Evolutionary conservation across 805 yeast genomes (phyloP), one percentile per base, ranked within the genome.

Genomic region (Wickerhamiella bombiphila): DNA sequence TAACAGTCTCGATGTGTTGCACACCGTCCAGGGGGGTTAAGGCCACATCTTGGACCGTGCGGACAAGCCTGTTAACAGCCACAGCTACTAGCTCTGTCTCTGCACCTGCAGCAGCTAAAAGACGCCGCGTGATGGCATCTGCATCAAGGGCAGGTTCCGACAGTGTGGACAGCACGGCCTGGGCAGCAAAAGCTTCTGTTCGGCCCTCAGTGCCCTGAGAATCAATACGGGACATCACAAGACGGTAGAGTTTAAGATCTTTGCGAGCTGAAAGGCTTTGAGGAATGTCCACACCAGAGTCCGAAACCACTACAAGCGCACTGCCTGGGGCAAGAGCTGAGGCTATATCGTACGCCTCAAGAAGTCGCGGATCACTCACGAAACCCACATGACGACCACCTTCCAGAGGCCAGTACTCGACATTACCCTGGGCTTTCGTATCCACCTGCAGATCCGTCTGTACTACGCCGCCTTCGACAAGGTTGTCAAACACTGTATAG

Each of bases 31-130:
- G n/a, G n/a, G n/a, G n/a, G n/a, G n/a, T n/a, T n/a, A n/a, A n/a
- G n/a, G n/a, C n/a, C n/a, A n/a, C n/a, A n/a, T n/a, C n/a, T n/a
- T n/a, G n/a, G n/a, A n/a, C n/a, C n/a, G n/a, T n/a, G n/a, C 40
- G 36, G 21, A 48, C 43, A n/a, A 64, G 55, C 47, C 60, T 62
- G 49, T 65, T 61, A 2, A 46, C 63, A 38, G 54, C 70, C 3
- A 74, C 72, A 35, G 73, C 74, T 39, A 81, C 69, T 46, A 83
- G 67, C 61, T 85, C 94, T 42, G 82, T 80, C 45, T 76, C 83
- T 36, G 78, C 69, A 36, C 93, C 91, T 43, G 79, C 78, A 13
- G 91, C 76, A 55, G 77, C 81, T 59, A 78, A 72, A 49, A 83
- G 71, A 55, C 77, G 76, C 58, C 81, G 74, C 42, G 80, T 83